Evolutionary conservation across 176 grass and related monocot species (phyloP), one percentile per base, ranked within the genome.

Genomic region (Alopecurus myosuroides): DNA sequence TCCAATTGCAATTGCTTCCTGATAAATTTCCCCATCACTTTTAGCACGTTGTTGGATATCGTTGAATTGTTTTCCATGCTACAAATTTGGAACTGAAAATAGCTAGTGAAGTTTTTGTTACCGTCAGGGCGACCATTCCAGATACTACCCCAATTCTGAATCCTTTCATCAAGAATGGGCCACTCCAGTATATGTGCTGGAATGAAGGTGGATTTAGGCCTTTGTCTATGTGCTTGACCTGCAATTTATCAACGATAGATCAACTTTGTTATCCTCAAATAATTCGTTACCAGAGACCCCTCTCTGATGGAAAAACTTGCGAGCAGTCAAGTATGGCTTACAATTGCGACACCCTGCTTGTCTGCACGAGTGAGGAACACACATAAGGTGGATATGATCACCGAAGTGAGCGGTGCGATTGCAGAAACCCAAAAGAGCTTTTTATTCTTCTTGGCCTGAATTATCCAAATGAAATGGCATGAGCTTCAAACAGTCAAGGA

Each of bases 1-100:
- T 81, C 95, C 95, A 74, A 98, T 95, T 39, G 92, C 92, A 40
- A 93, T 87, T 26, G 95, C 95, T 95, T 98, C 95, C 95, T 98
- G 76, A 87, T 84, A 79, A 82, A 42, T 9, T 53, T 51, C 44
- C 44, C 22, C 3, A 46, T 81, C 29, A 63, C 35, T 44, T 33
- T 83, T 26, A 61, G 29, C 18, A 60, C 34, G 28, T 35, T 81
- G 13, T 25, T 82, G 11, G 18, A 20, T 74, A 22, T 53, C 19
- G 14, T 35, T 17, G 3, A 44, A 18, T 18, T 0, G 41, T 75
- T 48, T 48, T 48, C 8, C 42, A 79, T 44, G 25, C 15, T 13
- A 29, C 8, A 17, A 31, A 62, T 77, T 41, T 46, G 36, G 48
- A 52, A 19, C 37, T 60, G 6, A 15, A 23, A 4, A 35, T n/a